phyloP scores from a whole-genome alignment of 345 rosid species.

The Populus pruinosa region DNA sequence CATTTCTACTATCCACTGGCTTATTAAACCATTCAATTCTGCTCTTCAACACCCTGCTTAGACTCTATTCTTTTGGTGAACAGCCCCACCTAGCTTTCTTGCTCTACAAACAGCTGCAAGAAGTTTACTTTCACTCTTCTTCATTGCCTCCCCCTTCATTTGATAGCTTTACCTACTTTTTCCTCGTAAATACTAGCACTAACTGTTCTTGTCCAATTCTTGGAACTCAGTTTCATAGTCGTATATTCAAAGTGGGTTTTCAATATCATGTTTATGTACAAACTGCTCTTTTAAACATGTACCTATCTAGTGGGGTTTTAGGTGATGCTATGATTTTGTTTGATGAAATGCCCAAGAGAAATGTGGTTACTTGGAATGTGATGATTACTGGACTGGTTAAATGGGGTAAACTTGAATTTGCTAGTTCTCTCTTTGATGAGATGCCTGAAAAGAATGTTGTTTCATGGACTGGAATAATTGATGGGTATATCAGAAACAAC shows the following conservation, averaged over 20 bases:
- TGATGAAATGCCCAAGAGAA: slow-evolving; percentile 66
- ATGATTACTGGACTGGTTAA: slow-evolving; percentile 68
- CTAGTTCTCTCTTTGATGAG: slow-evolving; percentile 51
- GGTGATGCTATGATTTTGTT: slow-evolving; percentile 44
- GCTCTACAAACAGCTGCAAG: slow-evolving; percentile 46
- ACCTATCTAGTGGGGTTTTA: slow-evolving; percentile 27
- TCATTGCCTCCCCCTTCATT: slow-evolving; percentile 29
- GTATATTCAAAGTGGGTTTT: slow-evolving; percentile 60
- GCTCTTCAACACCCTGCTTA: slow-evolving; percentile 53
- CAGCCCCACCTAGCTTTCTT: slow-evolving; percentile 41
- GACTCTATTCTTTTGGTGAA: slow-evolving; percentile 45
- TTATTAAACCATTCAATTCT: slow-evolving; percentile 25
- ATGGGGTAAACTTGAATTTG: slow-evolving; percentile 54
- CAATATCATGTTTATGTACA: slow-evolving; percentile 59
- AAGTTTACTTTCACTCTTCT: slow-evolving; percentile 22
- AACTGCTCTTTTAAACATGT: slow-evolving; percentile 57
- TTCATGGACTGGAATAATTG: slow-evolving; percentile 80
- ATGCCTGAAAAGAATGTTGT: slow-evolving; percentile 65
- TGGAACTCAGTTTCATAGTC: slow-evolving; percentile 60
- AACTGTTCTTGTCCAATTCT: slow-evolving; percentile 3
- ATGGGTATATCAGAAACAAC: slow-evolving; percentile 59
- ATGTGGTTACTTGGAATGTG: slow-evolving; percentile 71
- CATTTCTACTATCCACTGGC: slow-evolving; percentile 37
- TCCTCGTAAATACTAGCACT: slow-evolving; percentile 47
- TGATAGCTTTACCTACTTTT: slow-evolving; percentile 63